Conservation (phyloP, 73 alveolate genomes). For the Uronychia setigera region DNA sequence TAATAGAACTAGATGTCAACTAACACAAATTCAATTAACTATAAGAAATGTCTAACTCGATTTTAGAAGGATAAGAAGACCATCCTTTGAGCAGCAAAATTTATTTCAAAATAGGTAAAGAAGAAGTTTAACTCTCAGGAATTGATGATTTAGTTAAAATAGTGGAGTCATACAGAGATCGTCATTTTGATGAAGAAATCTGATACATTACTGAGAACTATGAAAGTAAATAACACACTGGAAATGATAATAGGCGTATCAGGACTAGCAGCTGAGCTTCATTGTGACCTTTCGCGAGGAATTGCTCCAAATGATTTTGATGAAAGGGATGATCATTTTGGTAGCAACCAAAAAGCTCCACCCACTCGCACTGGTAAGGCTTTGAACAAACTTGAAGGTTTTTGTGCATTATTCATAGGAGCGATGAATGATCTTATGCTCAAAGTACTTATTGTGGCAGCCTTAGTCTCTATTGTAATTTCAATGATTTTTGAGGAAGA, state of each 20-base stretch:
- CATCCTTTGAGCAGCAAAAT: too few species aligned
- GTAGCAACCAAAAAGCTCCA: constrained; percentile 30
- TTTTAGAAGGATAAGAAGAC: too few species aligned
- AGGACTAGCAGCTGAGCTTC: constrained; percentile 26
- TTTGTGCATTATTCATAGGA: constrained; percentile 66
- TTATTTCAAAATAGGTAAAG: background rate
- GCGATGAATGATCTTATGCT: constrained; percentile 90
- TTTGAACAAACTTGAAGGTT: constrained; percentile 35
- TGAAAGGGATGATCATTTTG: constrained; percentile 53
- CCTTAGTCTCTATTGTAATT: constrained; percentile 41
- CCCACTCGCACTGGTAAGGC: constrained; percentile 16
- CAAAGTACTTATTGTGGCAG: constrained; percentile 80
- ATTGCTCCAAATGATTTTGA: constrained; percentile 53
- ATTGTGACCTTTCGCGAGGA: constrained; percentile 22
- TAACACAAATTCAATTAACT: constrained; percentile 9
- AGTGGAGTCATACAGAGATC: constrained; percentile 31
- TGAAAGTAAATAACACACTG: background rate
- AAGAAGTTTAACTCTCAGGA: background rate
- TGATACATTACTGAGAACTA: background rate
- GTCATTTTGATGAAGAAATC: constrained; percentile 28
- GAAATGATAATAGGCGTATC: background rate
- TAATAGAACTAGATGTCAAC: constrained; percentile 29
- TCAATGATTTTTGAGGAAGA: constrained; percentile 51
- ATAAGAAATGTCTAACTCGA: too few species aligned
- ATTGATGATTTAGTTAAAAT: constrained; percentile 18